phyloP scores from a whole-genome alignment of 768 basidiomycete species.

The Boletus reticuloceps region DNA sequence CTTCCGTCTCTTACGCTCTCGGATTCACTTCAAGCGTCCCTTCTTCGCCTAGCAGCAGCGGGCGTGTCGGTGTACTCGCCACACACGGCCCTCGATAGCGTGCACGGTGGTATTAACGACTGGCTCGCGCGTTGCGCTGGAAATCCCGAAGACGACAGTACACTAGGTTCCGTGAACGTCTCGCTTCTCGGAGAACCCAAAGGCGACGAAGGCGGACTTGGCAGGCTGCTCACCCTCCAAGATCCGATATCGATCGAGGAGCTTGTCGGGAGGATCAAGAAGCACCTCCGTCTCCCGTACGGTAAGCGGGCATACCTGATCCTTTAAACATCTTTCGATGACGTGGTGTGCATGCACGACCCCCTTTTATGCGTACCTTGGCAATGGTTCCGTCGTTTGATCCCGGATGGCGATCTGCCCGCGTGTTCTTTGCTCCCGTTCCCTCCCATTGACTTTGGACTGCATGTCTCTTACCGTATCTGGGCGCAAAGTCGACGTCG shows the following conservation, averaged over 20 bases:
- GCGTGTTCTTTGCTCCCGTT: slow-evolving; percentile 18
- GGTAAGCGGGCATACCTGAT: slow-evolving; percentile 39
- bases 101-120: slow-evolving; percentile 85
- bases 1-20: slow-evolving; percentile 73
- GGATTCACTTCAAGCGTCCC: slow-evolving; percentile 74
- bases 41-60: slow-evolving; percentile 75
- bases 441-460: slow-evolving; percentile 1
- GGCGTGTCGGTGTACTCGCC: slow-evolving; percentile 88
- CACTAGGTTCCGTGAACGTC: slow-evolving; percentile 24
- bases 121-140: slow-evolving; percentile 69
- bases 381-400: slow-evolving; percentile 1
- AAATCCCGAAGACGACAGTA: slow-evolving; percentile 29
- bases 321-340: slow-evolving; percentile 10
- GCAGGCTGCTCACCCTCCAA: slow-evolving; percentile 63
- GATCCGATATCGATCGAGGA: slow-evolving; percentile 57
- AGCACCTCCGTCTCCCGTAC: slow-evolving; percentile 54
- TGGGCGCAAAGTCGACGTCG: slow-evolving; percentile 59
- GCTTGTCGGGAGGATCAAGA: slow-evolving; percentile 67
- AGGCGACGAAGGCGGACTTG: slow-evolving; percentile 56
- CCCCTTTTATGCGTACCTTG: neutral
- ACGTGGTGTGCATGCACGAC: slow-evolving; percentile 1
- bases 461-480: slow-evolving; percentile 10
- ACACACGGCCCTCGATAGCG: slow-evolving; percentile 86
- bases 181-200: slow-evolving; percentile 40
- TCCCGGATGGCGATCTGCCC: slow-evolving; percentile 17